These are phyloP conservation scores for Corallochytrium limacisporum DNA, from an alignment of 78 protist species.

Conservation along the genomic window DNA sequence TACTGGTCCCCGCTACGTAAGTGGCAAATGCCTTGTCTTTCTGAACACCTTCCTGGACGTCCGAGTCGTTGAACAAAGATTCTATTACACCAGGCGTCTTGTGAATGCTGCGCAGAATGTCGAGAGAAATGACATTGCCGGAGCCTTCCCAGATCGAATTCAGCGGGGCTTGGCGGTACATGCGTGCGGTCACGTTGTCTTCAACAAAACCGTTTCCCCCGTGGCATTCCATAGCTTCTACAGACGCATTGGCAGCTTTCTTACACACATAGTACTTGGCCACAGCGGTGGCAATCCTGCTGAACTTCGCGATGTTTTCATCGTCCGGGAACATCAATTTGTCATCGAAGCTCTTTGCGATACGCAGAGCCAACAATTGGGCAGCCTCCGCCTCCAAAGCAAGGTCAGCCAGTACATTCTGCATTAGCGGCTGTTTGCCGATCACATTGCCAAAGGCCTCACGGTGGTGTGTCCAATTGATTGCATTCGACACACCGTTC, in stretches of 20 bases:
- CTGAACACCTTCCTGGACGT: too few species aligned
- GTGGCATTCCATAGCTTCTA: conserved; percentile 16
- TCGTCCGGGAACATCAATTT: not conserved
- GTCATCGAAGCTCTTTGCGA: not conserved
- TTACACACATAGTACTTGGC: conserved; percentile 26
- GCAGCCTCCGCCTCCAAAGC: conserved; percentile 14
- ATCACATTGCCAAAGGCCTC: not conserved
- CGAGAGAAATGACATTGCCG: conserved; percentile 22
- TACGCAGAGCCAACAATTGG: not conserved
- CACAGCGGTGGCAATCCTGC: conserved; percentile 18
- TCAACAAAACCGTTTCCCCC: conserved; percentile 16
- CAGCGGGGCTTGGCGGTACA: conserved; percentile 23
- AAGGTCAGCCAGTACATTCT: conserved; percentile 8
- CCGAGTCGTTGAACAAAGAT: too few species aligned
- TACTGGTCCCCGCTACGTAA: too few species aligned
- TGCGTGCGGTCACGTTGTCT: not conserved
- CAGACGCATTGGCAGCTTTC: not conserved
- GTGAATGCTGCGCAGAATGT: not conserved
- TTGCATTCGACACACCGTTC: not conserved
- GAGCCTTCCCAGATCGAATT: conserved; percentile 30
- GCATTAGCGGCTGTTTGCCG: not conserved
- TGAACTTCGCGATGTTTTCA: not conserved
- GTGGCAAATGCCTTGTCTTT: too few species aligned
- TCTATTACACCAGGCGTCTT: conserved; percentile 5
- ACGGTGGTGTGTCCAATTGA: not conserved